These are phyloP conservation scores for Suillus discolor DNA, from an alignment of 768 basidiomycete genomes.

Conservation along the genomic window DNA sequence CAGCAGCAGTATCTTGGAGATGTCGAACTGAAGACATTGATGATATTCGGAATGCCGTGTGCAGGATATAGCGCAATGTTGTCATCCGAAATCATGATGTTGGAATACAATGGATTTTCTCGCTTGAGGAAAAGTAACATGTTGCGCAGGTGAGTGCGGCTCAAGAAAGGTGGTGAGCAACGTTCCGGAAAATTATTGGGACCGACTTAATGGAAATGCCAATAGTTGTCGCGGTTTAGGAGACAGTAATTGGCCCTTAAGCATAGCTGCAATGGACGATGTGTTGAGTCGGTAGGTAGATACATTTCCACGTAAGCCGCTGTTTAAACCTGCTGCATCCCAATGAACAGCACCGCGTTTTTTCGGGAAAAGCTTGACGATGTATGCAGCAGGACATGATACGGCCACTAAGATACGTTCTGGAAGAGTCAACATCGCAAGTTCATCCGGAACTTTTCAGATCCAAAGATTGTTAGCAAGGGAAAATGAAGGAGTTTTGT, in stretches of 20 bases:
- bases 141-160: not conserved
- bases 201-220: not conserved
- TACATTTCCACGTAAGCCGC: not conserved
- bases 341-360: not conserved
- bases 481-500: not conserved
- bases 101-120: not conserved
- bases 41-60: not conserved
- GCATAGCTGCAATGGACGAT: slow-evolving; percentile 5
- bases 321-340: not conserved
- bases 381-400: not conserved
- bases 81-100: not conserved
- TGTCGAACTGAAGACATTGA: not conserved
- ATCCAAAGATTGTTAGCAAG: not conserved
- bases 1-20: not conserved
- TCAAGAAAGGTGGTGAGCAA: not conserved
- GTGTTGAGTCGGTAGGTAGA: slow-evolving; percentile 20
- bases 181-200: not conserved
- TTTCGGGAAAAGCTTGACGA: not conserved
- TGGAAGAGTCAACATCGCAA: not conserved
- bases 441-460: not conserved
- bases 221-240: not conserved
- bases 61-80: not conserved
- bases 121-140: not conserved
- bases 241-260: not conserved
- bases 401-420: not conserved